Conservation (phyloP, 164 flowering plant species). For the Akebia trifoliata region DNA sequence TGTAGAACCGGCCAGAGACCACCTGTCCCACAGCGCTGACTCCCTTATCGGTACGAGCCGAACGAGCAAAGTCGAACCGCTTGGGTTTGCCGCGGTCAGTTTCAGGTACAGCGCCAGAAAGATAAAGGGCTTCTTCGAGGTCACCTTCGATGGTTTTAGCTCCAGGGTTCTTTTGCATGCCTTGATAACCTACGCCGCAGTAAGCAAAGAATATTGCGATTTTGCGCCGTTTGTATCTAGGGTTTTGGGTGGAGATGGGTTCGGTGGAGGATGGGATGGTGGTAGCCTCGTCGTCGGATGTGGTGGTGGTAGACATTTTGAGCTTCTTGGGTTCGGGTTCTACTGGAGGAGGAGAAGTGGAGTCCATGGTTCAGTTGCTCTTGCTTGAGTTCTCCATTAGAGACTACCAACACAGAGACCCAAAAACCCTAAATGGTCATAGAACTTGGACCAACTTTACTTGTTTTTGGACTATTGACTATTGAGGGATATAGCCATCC, state of each 20-base stretch:
- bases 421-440: too few species aligned
- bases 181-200: conserved; percentile 92
- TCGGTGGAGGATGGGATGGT: too few species aligned
- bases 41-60: conserved; percentile 98
- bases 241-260: conserved; percentile 19
- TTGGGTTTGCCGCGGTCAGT: conserved; percentile 53
- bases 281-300: conserved; percentile 30
- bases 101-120: conserved; percentile 74
- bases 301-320: conserved; percentile 67
- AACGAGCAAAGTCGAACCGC: conserved; percentile 81
- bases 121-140: conserved; percentile 84
- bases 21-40: conserved; percentile 95
- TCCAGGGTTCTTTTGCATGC: conserved; percentile 97
- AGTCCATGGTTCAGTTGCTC: too few species aligned
- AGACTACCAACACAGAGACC: too few species aligned
- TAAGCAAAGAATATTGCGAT: conserved; percentile 89
- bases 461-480: too few species aligned
- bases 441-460: too few species aligned
- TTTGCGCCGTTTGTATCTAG: conserved; percentile 78
- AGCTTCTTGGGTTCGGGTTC: conserved; percentile 50
- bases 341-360: conserved; percentile 11
- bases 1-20: conserved; percentile 79
- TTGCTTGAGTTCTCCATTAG: too few species aligned
- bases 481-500: too few species aligned
- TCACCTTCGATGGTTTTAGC: conserved; percentile 97